Percentiles rank a stretch among this genome's conserved stretches.
Conservation (phyloP, 2,329 filamentous ascomycete species). For the Chaetomium sp. region DNA sequence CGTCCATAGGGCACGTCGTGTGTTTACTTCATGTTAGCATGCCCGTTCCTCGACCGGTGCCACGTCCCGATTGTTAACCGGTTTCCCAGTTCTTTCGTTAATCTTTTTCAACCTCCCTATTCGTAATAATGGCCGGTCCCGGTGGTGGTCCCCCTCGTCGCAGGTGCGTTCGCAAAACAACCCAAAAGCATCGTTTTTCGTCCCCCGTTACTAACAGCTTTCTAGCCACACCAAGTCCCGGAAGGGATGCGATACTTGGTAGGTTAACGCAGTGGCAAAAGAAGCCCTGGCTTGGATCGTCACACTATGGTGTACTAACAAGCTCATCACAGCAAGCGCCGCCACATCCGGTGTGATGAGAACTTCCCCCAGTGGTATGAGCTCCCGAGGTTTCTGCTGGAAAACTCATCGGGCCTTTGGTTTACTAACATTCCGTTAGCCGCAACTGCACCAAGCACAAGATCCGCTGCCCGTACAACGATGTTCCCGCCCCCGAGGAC, state of each 20-base stretch:
- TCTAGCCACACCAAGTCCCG: conserved; percentile 95
- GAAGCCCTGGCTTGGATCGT: neutral
- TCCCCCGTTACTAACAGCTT: conserved; percentile 18
- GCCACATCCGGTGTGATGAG: conserved; percentile 97
- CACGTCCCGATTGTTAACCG: conserved; percentile 6
- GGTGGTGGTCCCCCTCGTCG: conserved; percentile 87
- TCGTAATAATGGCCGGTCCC: conserved; percentile 77
- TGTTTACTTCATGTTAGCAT: conserved; percentile 34
- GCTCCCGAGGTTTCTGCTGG: conserved; percentile 24
- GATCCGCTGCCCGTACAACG: conserved; percentile 97
- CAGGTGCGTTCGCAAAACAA: conserved; percentile 49
- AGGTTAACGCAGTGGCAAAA: conserved; percentile 36
- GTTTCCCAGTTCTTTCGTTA: conserved; percentile 42
- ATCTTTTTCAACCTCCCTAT: conserved; percentile 37
- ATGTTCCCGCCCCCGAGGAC: conserved; percentile 70
- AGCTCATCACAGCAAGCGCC: conserved; percentile 66
- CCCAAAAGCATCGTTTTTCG: neutral
- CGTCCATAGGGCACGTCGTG: conserved; percentile 29
- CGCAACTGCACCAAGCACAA: conserved; percentile 99
- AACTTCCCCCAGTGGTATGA: conserved; percentile 94
- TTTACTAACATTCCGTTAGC: conserved; percentile 50
- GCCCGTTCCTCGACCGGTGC: neutral
- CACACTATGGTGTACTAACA: conserved; percentile 25
- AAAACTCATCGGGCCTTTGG: neutral
- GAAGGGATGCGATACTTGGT: conserved; percentile 95